Percentiles rank a stretch among this genome's conserved stretches.
phyloP scores from a whole-genome alignment of 2,329 filamentous ascomycete species.

The Fusarium xylarioides region DNA sequence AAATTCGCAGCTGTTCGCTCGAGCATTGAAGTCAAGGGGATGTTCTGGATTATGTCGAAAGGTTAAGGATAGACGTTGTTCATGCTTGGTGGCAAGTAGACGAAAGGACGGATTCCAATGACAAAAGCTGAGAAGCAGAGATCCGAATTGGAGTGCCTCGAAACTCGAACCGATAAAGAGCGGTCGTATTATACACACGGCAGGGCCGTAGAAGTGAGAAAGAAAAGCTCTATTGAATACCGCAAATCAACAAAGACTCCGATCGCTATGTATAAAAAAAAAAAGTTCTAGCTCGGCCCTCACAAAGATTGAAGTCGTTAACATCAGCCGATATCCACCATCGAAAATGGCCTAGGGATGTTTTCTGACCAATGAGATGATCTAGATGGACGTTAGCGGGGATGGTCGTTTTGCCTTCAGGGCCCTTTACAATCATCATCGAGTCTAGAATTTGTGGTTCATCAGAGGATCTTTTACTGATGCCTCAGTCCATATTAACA shows the following conservation, averaged over 20 bases:
- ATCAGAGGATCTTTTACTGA: background rate
- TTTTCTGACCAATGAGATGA: conserved; percentile 13
- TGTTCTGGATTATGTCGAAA: conserved; percentile 24
- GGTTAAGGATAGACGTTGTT: conserved; percentile 14
- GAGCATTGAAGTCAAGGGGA: conserved; percentile 57
- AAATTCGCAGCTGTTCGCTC: conserved; percentile 66
- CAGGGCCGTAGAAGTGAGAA: background rate
- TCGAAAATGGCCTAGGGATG: conserved; percentile 1
- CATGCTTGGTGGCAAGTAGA: conserved; percentile 38
- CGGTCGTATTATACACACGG: background rate
- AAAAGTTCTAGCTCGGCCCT: conserved; percentile 13
- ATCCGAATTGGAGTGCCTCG: conserved; percentile 15
- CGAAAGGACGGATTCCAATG: background rate
- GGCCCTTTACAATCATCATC: conserved; percentile 10
- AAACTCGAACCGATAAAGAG: background rate
- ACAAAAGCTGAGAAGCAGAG: background rate
- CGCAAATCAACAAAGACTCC: background rate
- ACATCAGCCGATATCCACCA: conserved; percentile 27
- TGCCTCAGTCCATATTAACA: background rate
- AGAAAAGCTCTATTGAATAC: background rate
- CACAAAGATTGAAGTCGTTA: conserved; percentile 19
- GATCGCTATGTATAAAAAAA: background rate
- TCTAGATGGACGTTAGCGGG: background rate
- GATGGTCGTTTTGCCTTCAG: conserved; percentile 11
- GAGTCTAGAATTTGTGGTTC: background rate